Evolutionary conservation across 305 asterid species (phyloP).

Genomic region (Fraxinus paxiana): DNA sequence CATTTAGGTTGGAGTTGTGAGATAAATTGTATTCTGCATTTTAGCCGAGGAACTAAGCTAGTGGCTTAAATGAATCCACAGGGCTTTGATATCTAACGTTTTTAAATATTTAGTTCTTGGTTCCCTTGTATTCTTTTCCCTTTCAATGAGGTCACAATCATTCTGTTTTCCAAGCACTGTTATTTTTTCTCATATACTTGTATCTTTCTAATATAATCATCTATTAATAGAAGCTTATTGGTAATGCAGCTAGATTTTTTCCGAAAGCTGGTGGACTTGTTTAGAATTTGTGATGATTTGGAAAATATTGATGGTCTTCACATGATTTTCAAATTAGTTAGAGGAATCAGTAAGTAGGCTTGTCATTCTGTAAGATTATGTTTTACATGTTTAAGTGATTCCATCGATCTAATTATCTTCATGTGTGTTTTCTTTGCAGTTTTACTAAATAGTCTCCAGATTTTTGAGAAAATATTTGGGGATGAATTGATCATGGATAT

Average conservation of each 20-base stretch:
- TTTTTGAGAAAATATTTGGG: constrained; percentile 85
- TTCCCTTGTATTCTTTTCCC: not conserved
- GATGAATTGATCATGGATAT: constrained; percentile 90
- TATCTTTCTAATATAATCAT: not conserved
- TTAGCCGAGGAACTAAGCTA: not conserved
- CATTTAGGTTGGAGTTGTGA: not conserved
- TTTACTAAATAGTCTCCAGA: constrained; percentile 70
- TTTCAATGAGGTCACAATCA: not conserved
- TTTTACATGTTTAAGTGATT: not conserved
- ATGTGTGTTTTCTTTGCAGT: constrained; percentile 52
- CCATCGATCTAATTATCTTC: constrained; percentile 15
- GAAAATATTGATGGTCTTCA: constrained; percentile 77
- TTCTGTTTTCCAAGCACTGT: not conserved
- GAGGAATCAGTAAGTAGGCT: constrained; percentile 76
- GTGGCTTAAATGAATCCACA: not conserved
- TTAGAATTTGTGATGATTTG: constrained; percentile 77
- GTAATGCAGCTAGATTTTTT: constrained; percentile 74
- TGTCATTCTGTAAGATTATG: constrained; percentile 11
- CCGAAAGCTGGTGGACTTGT: constrained; percentile 73
- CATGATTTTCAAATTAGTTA: constrained; percentile 70
- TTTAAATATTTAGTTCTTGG: not conserved
- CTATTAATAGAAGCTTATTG: constrained; percentile 19
- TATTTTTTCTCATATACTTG: not conserved
- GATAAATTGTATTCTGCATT: not conserved
- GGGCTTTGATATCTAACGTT: not conserved